These are phyloP conservation scores for Trichoderma oligosporum DNA, from an alignment of 2,329 filamentous ascomycete genomes.

Conservation along the genomic window DNA sequence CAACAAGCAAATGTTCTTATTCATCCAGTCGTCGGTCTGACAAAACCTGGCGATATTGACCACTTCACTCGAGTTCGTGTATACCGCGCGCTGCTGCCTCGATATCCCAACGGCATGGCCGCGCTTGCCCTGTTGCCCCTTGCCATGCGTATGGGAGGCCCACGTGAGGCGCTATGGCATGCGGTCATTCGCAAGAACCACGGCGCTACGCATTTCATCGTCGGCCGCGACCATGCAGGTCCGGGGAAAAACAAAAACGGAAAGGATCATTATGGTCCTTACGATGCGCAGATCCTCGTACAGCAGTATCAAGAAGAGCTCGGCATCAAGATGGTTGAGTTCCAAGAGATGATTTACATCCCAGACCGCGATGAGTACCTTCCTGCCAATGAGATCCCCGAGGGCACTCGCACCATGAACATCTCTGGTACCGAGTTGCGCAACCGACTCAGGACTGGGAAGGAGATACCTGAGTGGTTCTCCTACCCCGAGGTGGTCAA, in stretches of 20 bases:
- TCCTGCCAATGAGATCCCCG: conserved; percentile 83
- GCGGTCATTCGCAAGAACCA: conserved; percentile 99
- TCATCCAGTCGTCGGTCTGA: conserved; percentile 96
- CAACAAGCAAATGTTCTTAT: conserved; percentile 98
- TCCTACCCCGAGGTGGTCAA: conserved; percentile 98
- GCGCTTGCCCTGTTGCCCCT: conserved; percentile 90
- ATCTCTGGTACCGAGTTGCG: conserved; percentile 90
- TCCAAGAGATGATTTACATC: conserved; percentile 99
- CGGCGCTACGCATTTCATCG: conserved; percentile 98
- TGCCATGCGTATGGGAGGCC: conserved; percentile 98
- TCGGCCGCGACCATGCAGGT: conserved; percentile 95
- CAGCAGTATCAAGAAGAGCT: conserved; percentile 96
- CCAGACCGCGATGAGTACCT: conserved; percentile 96
- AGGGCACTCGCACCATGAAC: conserved; percentile 80
- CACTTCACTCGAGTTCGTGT: conserved; percentile 99
- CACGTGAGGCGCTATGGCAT: conserved; percentile 98
- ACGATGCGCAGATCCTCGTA: conserved; percentile 93
- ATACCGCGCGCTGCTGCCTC: conserved; percentile 92
- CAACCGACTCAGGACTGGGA: conserved; percentile 81
- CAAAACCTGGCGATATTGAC: conserved; percentile 98
- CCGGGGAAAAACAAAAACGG: conserved; percentile 98
- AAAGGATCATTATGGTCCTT: conserved; percentile 95
- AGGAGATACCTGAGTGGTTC: conserved; percentile 98
- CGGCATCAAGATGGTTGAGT: conserved; percentile 96
- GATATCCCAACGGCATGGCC: conserved; percentile 99